Percentiles rank a stretch among this genome's conserved stretches.
Evolutionary conservation across 2,329 filamentous ascomycete species (phyloP).

Genomic region (Colletotrichum sp.): DNA sequence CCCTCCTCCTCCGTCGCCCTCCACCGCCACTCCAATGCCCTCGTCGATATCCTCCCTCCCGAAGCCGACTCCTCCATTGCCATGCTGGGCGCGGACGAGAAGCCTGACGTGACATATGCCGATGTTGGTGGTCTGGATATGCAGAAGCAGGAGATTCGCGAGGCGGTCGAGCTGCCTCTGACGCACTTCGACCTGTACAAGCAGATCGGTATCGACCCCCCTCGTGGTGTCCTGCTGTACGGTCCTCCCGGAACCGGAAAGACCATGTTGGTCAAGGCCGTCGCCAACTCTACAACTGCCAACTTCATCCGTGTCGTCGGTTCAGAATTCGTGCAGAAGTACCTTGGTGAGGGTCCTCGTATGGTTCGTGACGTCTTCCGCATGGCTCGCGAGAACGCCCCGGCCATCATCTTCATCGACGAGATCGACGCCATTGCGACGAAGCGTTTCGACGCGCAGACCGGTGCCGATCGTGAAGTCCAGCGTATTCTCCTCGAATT

Average conservation of each 20-base stretch:
- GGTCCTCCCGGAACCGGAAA: constrained; percentile 71
- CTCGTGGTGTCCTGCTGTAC: constrained; percentile 93
- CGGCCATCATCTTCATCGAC: constrained; percentile 99
- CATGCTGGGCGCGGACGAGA: constrained; percentile 96
- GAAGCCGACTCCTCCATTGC: constrained; percentile 99
- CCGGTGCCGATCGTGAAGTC: constrained; percentile 95
- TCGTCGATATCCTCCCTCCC: constrained; percentile 98
- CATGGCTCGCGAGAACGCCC: constrained; percentile 98
- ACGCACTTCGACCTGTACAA: constrained; percentile 99
- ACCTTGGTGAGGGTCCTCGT: constrained; percentile 89
- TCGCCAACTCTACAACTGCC: constrained; percentile 89
- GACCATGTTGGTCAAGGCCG: constrained; percentile 89
- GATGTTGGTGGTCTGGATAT: constrained; percentile 98
- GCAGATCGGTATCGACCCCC: constrained; percentile 98
- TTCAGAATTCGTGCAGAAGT: constrained; percentile 93
- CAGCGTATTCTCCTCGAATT: constrained; percentile 97
- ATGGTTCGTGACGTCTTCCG: constrained; percentile 99
- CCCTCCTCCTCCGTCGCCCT: constrained; percentile 96
- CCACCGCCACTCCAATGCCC: constrained; percentile 96
- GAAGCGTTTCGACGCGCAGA: constrained; percentile 98
- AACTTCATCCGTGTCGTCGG: constrained; percentile 93
- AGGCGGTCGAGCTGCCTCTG: constrained; percentile 94
- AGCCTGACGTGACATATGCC: constrained; percentile 97
- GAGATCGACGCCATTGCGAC: constrained; percentile 99
- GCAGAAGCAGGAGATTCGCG: constrained; percentile 99